Conservation (phyloP, 495 filamentous ascomycete genomes). For the Hypoxylon fragiforme region DNA sequence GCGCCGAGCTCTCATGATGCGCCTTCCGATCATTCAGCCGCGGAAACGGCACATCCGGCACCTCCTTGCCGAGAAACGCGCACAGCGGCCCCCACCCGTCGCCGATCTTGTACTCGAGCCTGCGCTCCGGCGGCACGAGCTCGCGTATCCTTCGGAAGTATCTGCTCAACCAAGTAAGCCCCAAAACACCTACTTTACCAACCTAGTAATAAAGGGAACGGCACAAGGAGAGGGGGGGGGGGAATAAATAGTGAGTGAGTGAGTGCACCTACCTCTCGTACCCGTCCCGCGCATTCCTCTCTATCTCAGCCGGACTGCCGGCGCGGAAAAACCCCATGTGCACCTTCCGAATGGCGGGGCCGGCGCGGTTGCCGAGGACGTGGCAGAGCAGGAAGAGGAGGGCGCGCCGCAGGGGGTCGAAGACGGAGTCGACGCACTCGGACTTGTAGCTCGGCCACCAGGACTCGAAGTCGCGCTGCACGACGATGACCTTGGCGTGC, state of each 20-base stretch:
- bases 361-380: neutral
- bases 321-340: neutral
- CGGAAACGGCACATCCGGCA: neutral
- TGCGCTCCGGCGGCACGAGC: slow-evolving; percentile 37
- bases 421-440: neutral
- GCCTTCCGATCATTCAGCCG: neutral
- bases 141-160: slow-evolving; percentile 22
- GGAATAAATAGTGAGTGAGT: no score
- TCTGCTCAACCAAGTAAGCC: neutral
- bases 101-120: slow-evolving; percentile 49
- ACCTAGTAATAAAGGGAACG: no score
- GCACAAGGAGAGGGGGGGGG: no score
- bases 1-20: neutral
- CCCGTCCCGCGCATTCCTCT: neutral
- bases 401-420: neutral
- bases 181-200: no score
- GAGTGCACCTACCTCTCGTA: neutral
- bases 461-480: neutral
- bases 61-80: slow-evolving; percentile 30
- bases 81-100: slow-evolving; percentile 55
- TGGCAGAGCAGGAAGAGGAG: neutral
- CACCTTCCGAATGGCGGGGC: neutral
- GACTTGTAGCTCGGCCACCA: neutral
- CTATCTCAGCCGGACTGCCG: neutral
- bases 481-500: neutral